Evolutionary conservation across 176 grass and related monocot genomes (phyloP).

Genomic region (Tuctoria greenei): DNA sequence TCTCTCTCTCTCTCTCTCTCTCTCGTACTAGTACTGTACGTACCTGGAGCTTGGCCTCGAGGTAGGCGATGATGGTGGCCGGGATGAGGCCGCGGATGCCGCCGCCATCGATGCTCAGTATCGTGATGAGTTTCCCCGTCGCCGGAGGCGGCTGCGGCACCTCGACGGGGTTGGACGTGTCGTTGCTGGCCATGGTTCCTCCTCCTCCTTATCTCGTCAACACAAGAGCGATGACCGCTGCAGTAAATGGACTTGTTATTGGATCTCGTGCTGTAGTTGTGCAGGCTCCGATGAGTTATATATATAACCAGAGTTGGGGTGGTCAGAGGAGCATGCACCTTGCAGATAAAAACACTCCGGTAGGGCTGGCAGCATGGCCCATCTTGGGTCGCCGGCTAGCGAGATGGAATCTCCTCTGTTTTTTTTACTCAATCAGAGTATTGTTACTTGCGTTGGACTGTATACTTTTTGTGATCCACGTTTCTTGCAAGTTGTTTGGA

Average conservation of each 20-base stretch:
- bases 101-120: conserved; percentile 72
- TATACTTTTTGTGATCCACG: background rate
- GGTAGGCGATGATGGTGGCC: conserved; percentile 48
- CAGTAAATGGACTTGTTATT: background rate
- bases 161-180: background rate
- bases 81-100: conserved; percentile 69
- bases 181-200: conserved; percentile 13
- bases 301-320: background rate
- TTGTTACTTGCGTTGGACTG: too few species aligned
- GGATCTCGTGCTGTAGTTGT: background rate
- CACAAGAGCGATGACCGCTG: background rate
- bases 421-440: too few species aligned
- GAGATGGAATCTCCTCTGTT: background rate
- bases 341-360: background rate
- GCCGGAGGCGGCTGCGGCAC: conserved; percentile 16
- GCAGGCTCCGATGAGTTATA: background rate
- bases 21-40: too few species aligned
- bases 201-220: background rate
- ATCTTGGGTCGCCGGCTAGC: background rate
- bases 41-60: conserved; percentile 65
- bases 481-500: background rate
- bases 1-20: too few species aligned
- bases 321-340: background rate
- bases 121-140: conserved; percentile 41
- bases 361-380: background rate